Conservation (phyloP, 192 early-diverging fungal species). For the Coemansia sp. region DNA sequence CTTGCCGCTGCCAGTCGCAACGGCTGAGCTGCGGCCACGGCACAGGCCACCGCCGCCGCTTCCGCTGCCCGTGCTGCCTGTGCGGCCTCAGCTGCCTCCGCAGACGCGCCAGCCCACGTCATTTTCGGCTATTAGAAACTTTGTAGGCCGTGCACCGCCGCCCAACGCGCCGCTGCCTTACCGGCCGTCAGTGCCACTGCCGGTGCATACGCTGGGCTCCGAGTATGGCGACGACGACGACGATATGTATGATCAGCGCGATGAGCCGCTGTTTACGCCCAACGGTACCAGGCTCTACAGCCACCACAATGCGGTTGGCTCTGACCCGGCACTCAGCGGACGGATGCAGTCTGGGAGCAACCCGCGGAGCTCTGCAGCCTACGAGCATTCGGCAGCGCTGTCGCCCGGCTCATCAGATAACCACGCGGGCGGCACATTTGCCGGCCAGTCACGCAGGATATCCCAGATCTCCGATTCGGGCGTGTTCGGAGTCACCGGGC, state of each 20-base stretch:
- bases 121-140: no score
- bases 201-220: not conserved
- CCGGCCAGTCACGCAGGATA: not conserved
- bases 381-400: slow-evolving; percentile 10
- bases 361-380: slow-evolving; percentile 28
- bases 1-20: not conserved
- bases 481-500: slow-evolving; percentile 63
- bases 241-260: not conserved
- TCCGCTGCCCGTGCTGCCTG: not conserved
- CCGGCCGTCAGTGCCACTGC: not conserved
- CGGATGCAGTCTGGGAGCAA: slow-evolving; percentile 43
- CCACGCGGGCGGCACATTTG: not conserved
- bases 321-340: slow-evolving; percentile 47
- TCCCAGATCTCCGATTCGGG: slow-evolving; percentile 43
- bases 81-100: not conserved
- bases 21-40: not conserved
- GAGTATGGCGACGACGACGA: not conserved
- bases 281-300: slow-evolving; percentile 28
- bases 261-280: slow-evolving; percentile 2
- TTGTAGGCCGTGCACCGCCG: not conserved
- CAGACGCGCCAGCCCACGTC: not conserved
- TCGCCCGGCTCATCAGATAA: not conserved
- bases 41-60: not conserved
- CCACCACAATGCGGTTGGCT: slow-evolving; percentile 35
- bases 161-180: not conserved